These are phyloP conservation scores for Colletotrichum sp. DNA, from an alignment of 2,329 filamentous ascomycete species.

Conservation along the genomic window DNA sequence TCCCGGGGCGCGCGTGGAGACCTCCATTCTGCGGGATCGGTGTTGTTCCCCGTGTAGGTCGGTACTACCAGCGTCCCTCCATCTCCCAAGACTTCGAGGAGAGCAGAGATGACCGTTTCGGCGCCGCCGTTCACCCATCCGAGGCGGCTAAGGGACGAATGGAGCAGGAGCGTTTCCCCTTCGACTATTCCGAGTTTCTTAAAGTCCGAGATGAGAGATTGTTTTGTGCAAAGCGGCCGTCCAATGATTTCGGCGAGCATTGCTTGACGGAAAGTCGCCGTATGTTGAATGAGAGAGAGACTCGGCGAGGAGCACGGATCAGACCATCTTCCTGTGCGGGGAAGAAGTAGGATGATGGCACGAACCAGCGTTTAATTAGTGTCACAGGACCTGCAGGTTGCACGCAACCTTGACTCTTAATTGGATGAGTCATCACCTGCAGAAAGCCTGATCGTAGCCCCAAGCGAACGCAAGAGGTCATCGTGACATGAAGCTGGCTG, in stretches of 20 bases:
- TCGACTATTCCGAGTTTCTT: background rate
- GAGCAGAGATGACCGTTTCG: constrained; percentile 13
- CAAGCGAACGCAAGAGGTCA: background rate
- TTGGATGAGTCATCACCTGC: background rate
- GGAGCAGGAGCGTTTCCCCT: constrained; percentile 17
- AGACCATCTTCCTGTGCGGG: background rate
- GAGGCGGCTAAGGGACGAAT: constrained; percentile 9
- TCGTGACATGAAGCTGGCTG: background rate
- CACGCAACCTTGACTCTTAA: background rate
- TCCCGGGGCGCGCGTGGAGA: constrained; percentile 18
- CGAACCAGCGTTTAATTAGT: background rate
- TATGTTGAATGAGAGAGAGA: background rate
- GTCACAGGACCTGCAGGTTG: background rate
- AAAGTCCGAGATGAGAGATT: background rate
- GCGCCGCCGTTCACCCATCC: constrained; percentile 19
- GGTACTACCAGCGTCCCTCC: constrained; percentile 22
- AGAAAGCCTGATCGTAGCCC: background rate
- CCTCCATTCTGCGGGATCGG: constrained; percentile 9
- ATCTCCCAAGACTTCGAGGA: constrained; percentile 4
- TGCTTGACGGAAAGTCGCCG: background rate
- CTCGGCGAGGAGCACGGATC: background rate
- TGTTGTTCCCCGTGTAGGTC: constrained; percentile 21
- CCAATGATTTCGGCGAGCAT: background rate
- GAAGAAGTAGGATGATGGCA: background rate
- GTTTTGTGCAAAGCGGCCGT: background rate